A percentile compares a stretch with the other conserved stretches of the same genome.
phyloP scores from a whole-genome alignment of 1,139 yeast species.

The Saccharomyces pastorianus region DNA sequence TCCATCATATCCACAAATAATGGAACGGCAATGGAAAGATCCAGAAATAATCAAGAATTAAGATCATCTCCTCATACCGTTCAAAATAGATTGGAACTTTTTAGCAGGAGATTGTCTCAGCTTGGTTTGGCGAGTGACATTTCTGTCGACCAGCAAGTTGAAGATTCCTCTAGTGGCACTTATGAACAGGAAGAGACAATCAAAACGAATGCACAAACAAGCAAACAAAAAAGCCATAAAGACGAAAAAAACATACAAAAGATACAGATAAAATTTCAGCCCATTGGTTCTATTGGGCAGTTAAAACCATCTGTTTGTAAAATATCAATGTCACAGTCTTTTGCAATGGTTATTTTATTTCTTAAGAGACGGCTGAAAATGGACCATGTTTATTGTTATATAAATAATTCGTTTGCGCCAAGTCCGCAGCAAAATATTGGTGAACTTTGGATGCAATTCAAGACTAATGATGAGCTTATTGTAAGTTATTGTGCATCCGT shows the following conservation, averaged over 20 bases:
- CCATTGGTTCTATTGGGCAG: constrained; percentile 28
- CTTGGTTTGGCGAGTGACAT: constrained; percentile 19
- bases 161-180: not conserved
- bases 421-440: constrained; percentile 29
- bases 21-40: not conserved
- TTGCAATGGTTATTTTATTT: constrained; percentile 23
- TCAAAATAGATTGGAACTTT: constrained; percentile 21
- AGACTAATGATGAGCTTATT: constrained; percentile 26
- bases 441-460: constrained; percentile 29
- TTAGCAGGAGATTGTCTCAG: constrained; percentile 21
- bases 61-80: constrained; percentile 5
- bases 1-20: not conserved
- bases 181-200: not conserved
- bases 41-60: not conserved
- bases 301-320: constrained; percentile 24
- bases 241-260: constrained; percentile 9
- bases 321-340: constrained; percentile 25
- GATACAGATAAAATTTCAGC: constrained; percentile 25
- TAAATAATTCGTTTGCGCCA: constrained; percentile 32
- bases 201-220: constrained; percentile 1
- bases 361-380: constrained; percentile 19
- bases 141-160: not conserved
- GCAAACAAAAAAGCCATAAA: not conserved
- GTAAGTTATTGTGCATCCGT: constrained; percentile 30
- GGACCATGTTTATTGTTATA: constrained; percentile 25